phyloP scores from a whole-genome alignment of 169 alveolate species.

The Plasmodium vinckei region DNA sequence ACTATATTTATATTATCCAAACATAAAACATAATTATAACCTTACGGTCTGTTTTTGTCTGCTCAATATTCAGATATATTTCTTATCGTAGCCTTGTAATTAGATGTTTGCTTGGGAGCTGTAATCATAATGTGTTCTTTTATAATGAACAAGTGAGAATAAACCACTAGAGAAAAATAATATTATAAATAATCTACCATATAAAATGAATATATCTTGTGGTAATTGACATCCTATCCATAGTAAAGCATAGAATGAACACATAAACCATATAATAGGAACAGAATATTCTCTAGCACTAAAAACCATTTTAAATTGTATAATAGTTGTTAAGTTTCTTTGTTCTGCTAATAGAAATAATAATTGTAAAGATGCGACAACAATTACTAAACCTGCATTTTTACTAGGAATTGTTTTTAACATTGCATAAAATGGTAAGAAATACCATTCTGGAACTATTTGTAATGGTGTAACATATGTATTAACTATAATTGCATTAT shows the following conservation, averaged over 20 bases:
- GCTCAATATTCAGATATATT: conserved; percentile 7
- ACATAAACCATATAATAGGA: conserved; percentile 14
- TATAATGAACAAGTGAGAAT: conserved; percentile 2
- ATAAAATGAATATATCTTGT: conserved; percentile 15
- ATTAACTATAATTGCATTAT: conserved; percentile 50
- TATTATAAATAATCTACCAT: conserved; percentile 13
- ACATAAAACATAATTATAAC: conserved; percentile 3
- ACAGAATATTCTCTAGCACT: conserved; percentile 18
- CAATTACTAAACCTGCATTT: conserved; percentile 40
- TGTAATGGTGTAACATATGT: conserved; percentile 69
- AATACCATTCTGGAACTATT: conserved; percentile 78
- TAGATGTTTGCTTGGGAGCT: conserved; percentile 20
- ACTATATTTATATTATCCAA: no score
- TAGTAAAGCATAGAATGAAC: conserved; percentile 19
- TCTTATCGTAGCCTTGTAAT: conserved; percentile 19
- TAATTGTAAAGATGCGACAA: conserved; percentile 71
- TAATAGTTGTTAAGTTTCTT: conserved; percentile 18
- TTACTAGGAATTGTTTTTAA: conserved; percentile 67
- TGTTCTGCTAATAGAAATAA: conserved; percentile 16
- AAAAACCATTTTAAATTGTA: conserved; percentile 6
- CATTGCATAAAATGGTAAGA: conserved; percentile 77
- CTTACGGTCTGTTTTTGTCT: conserved; percentile 14
- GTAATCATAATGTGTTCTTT: conserved; percentile 16
- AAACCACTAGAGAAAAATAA: conserved; percentile 12
- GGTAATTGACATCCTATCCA: conserved; percentile 25